A percentile compares a stretch with the other conserved stretches of the same genome.
These are phyloP conservation scores for Phytopythium vexans DNA, from an alignment of 352 stramenopile species.

Conservation along the genomic window DNA sequence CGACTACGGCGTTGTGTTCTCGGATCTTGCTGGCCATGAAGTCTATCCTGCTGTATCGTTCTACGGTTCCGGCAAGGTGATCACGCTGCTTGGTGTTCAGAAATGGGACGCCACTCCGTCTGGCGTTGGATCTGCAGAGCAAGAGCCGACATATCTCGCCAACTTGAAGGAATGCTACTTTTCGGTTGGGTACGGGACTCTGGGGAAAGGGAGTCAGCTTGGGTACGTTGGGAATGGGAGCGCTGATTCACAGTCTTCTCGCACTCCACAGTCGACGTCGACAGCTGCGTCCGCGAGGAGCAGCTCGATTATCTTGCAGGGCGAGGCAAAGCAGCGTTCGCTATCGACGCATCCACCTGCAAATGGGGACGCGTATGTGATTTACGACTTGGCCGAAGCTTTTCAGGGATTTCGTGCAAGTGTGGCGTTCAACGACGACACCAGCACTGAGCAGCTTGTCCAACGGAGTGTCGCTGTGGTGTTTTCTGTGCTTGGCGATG, in stretches of 20 bases:
- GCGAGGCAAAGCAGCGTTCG: constrained; percentile 67
- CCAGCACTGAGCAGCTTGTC: constrained; percentile 49
- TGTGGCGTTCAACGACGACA: constrained; percentile 79
- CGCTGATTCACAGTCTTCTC: not conserved
- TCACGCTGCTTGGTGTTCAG: constrained; percentile 69
- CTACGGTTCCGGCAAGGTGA: constrained; percentile 88
- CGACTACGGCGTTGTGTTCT: constrained; percentile 86
- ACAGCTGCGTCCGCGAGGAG: constrained; percentile 12
- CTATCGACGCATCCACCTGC: constrained; percentile 77
- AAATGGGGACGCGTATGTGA: constrained; percentile 66
- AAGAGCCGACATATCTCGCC: constrained; percentile 68
- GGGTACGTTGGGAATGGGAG: constrained; percentile 53
- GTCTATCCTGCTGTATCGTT: constrained; percentile 87
- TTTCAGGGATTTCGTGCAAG: constrained; percentile 52
- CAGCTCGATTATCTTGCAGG: constrained; percentile 48
- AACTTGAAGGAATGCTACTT: constrained; percentile 79
- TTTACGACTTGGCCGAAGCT: constrained; percentile 73
- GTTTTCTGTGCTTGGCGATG: constrained; percentile 76
- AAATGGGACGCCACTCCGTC: constrained; percentile 60
- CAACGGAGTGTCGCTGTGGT: constrained; percentile 49
- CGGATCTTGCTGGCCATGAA: constrained; percentile 74
- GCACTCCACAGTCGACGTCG: not conserved
- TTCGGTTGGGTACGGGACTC: constrained; percentile 73
- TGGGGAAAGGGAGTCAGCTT: constrained; percentile 71
- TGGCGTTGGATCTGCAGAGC: constrained; percentile 16